Evolutionary conservation across 2,329 filamentous ascomycete species (phyloP).

Genomic region (Fusarium sp.): DNA sequence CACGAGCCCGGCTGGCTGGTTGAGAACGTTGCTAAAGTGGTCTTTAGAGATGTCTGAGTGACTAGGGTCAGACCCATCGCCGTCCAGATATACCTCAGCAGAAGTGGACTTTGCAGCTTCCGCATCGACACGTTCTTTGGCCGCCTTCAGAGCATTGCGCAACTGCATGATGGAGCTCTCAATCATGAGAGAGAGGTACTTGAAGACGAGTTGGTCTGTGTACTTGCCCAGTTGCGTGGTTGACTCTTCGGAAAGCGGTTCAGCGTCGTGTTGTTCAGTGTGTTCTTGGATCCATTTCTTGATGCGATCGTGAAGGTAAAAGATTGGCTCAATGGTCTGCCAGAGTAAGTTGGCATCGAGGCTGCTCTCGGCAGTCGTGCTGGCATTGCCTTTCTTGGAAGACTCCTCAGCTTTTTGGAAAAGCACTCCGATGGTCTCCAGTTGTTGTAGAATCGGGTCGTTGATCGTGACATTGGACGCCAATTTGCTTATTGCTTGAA

Average conservation of each 20-base stretch:
- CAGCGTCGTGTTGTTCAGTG: slow-evolving; percentile 59
- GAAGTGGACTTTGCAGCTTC: slow-evolving; percentile 66
- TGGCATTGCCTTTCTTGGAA: slow-evolving; percentile 24
- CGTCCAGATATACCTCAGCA: slow-evolving; percentile 76
- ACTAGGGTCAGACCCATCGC: slow-evolving; percentile 82
- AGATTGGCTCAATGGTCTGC: slow-evolving; percentile 86
- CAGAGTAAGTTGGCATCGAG: slow-evolving; percentile 69
- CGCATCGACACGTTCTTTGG: slow-evolving; percentile 50
- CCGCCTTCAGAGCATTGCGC: slow-evolving; percentile 76
- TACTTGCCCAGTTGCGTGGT: slow-evolving; percentile 68
- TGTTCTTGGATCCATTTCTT: slow-evolving; percentile 76
- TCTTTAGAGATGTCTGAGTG: slow-evolving; percentile 86
- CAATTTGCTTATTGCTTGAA: slow-evolving; percentile 46
- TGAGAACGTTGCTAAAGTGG: slow-evolving; percentile 80
- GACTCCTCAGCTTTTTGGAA: slow-evolving; percentile 48
- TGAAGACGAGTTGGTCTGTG: slow-evolving; percentile 91
- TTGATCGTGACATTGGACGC: slow-evolving; percentile 40
- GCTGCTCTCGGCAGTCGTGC: slow-evolving; percentile 18
- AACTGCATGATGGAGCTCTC: slow-evolving; percentile 88
- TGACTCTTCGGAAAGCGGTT: slow-evolving; percentile 35
- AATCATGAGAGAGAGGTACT: slow-evolving; percentile 88
- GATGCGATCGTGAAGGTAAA: slow-evolving; percentile 67
- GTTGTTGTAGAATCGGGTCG: slow-evolving; percentile 47
- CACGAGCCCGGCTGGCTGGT: slow-evolving; percentile 49
- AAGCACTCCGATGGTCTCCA: slow-evolving; percentile 47